These are phyloP conservation scores for Pterocarpus santalinus DNA, from an alignment of 306 rosid species.

Conservation along the genomic window DNA sequence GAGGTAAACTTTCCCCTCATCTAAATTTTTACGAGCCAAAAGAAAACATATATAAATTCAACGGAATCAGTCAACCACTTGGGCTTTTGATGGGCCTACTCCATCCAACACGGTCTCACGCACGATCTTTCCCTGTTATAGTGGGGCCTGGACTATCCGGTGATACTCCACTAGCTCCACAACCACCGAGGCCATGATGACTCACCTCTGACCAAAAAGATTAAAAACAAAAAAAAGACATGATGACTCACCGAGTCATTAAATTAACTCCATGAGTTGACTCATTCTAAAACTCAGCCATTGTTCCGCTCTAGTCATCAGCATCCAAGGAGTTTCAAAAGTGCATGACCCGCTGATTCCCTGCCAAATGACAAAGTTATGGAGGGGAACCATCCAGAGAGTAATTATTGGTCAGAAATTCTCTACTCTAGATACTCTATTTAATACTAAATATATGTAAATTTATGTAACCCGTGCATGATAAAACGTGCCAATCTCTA, in stretches of 20 bases:
- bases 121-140: neutral
- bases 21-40: too few species aligned
- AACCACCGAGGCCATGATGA: conserved; percentile 1
- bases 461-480: too few species aligned
- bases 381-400: neutral
- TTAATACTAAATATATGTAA: too few species aligned
- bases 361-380: neutral
- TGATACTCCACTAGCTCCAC: conserved; percentile 45
- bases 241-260: conserved; percentile 21
- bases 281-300: neutral
- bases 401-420: neutral
- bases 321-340: neutral
- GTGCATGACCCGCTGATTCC: neutral
- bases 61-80: conserved; percentile 56
- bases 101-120: neutral
- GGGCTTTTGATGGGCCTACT: conserved; percentile 36
- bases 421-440: too few species aligned
- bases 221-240: neutral
- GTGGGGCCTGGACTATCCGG: conserved; percentile 33
- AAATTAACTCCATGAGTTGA: conserved; percentile 14
- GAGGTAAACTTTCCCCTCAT: too few species aligned
- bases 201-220: neutral
- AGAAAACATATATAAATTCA: too few species aligned
- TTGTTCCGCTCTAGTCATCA: neutral
- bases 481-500: too few species aligned